Evolutionary conservation across 192 early-diverging fungal species (phyloP).

Genomic region (Rhizophagus prolifer): DNA sequence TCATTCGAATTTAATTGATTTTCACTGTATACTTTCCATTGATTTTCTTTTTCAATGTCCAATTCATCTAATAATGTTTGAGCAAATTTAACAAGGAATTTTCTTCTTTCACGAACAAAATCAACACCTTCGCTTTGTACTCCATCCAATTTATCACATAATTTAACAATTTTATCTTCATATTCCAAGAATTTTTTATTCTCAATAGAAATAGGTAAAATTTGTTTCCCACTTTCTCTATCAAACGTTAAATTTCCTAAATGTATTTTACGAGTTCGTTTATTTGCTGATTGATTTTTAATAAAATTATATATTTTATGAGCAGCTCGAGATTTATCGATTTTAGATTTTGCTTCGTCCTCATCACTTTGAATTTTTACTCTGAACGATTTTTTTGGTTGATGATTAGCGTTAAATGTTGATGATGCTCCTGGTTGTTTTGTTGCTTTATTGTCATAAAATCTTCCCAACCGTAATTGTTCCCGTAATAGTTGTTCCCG

Average conservation of each 20-base stretch:
- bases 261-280: neutral
- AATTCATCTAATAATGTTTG: slow-evolving; percentile 3
- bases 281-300: neutral
- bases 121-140: slow-evolving; percentile 2
- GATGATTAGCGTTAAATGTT: neutral
- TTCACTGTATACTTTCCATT: slow-evolving; percentile 2
- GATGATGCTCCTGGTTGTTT: neutral
- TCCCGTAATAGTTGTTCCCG: no score
- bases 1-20: neutral
- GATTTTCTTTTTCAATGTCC: slow-evolving; percentile 2
- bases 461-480: no score
- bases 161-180: slow-evolving; percentile 7
- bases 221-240: neutral
- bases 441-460: no score
- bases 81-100: slow-evolving; percentile 13
- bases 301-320: slow-evolving; percentile 2
- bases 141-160: slow-evolving; percentile 7
- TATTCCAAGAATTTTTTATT: slow-evolving; percentile 9
- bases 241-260: neutral
- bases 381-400: neutral
- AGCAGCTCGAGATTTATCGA: neutral
- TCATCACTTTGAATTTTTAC: neutral
- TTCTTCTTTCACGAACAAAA: slow-evolving; percentile 9
- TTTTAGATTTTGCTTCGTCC: neutral
- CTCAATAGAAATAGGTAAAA: slow-evolving; percentile 1